Evolutionary conservation across 1,284 basidiomycete genomes (phyloP), one percentile per base, ranked within the genome.

Genomic region (Sparassis latifolia): DNA sequence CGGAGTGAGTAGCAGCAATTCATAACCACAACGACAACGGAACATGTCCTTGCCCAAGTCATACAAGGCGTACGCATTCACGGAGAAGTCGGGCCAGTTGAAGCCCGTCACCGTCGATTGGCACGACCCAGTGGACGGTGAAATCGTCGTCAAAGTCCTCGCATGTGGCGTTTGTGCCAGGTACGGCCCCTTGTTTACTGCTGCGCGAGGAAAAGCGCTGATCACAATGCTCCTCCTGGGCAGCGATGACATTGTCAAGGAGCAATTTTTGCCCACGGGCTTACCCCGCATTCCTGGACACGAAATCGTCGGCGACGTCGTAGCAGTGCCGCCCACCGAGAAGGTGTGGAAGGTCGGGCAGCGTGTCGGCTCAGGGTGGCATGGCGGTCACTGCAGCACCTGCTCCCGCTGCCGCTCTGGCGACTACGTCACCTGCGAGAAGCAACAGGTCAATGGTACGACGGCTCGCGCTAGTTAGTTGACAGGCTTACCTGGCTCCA

Each of bases 371-470:
- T 52, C 58, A 5, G 59, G 59, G 9, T 64, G 60, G 60, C 60
- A 63, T 33, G 59, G 60, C 33, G 61, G 61, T 1, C 59, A 61
- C 38, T 64, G 63, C 55, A 39, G 47, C 35, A 47, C 51, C 2
- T 65, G 63, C 50, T 5, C 33, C 28, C 44, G 55, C 35, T 65
- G 63, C 41, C 54, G 56, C 5, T 47, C 50, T 2, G 61, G 61
- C 0, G 55, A 60, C 33, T 59, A 53, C 44, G 20, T 58, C 29
- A 55, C 53, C 2, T 65, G 63, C 52, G 53, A 55, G 42, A 54
- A 54, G 27, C 57, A 56, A 31, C 41, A 51, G 10, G 49, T 55
- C 27, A 69, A 68, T 44, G 72, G 72, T 40, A 65, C 62, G 28
- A 60, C 59, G 44, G 60, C 6, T 37, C 6, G 6, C 35, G 7